Evolutionary conservation across 306 rosid species (phyloP).

Genomic region (Argentina anserina): DNA sequence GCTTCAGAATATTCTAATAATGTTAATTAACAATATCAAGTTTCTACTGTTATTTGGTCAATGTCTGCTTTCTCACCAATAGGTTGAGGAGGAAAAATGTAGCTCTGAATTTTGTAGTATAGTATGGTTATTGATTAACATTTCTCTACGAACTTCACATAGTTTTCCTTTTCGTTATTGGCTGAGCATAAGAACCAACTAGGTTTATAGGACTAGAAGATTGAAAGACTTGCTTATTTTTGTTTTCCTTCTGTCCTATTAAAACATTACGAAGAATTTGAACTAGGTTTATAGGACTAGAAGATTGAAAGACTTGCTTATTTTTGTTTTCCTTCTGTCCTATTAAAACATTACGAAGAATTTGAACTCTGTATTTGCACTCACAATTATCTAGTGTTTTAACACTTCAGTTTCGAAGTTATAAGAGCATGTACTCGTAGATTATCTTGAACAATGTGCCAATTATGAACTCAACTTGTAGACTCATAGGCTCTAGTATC

Average conservation of each 20-base stretch:
- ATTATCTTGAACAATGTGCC: not conserved
- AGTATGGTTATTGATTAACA: not conserved
- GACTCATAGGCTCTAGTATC: constrained; percentile 1
- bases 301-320: not conserved
- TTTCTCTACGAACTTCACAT: not conserved
- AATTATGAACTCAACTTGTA: constrained; percentile 10
- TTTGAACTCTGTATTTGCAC: not conserved
- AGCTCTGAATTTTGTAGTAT: constrained; percentile 3
- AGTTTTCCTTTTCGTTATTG: not conserved
- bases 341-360: not conserved
- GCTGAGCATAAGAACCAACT: not conserved
- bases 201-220: not conserved
- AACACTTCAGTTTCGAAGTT: not conserved
- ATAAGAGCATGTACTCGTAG: too few relatives aligned
- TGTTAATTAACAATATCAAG: not conserved
- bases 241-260: not conserved
- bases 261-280: not conserved
- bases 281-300: not conserved
- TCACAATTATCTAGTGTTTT: not conserved
- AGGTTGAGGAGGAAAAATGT: not conserved
- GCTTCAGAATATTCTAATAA: not conserved
- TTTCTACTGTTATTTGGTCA: not conserved
- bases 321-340: not conserved
- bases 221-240: not conserved
- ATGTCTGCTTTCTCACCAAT: not conserved